Conservation (phyloP, 2,329 filamentous ascomycete species). For the Fusarium domesticum region DNA sequence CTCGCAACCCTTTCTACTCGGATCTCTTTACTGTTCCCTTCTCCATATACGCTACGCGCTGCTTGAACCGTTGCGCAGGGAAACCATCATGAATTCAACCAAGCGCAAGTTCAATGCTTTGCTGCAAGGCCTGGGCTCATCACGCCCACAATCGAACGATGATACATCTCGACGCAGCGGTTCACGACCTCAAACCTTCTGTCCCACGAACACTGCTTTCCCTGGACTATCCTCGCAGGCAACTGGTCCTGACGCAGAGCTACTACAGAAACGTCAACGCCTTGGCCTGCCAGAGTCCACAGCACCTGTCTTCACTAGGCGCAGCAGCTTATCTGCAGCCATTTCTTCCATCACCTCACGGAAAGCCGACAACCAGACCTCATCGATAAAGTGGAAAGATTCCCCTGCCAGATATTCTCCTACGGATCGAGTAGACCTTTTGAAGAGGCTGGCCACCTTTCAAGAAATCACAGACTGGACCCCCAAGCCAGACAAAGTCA, state of each 20-base stretch:
- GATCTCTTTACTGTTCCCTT: no score
- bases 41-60: neutral
- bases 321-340: conserved; percentile 21
- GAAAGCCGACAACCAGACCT: conserved; percentile 22
- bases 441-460: conserved; percentile 80
- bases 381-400: conserved; percentile 21
- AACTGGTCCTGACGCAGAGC: conserved; percentile 35
- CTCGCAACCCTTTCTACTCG: no score
- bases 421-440: conserved; percentile 77
- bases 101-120: conserved; percentile 81
- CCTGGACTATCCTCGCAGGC: conserved; percentile 11
- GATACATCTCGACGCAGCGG: conserved; percentile 1
- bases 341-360: conserved; percentile 26
- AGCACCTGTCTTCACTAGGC: conserved; percentile 30
- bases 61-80: neutral
- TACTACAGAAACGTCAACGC: conserved; percentile 53
- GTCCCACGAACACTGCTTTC: conserved; percentile 11
- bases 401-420: conserved; percentile 71
- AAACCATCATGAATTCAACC: conserved; percentile 63
- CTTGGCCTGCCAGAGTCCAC: conserved; percentile 44
- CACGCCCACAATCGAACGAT: conserved; percentile 20
- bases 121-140: conserved; percentile 61
- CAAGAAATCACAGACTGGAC: conserved; percentile 90
- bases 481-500: conserved; percentile 82
- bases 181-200: conserved; percentile 10